Conservation (phyloP, 345 rosid genomes). For the Linum usitatissimum region DNA sequence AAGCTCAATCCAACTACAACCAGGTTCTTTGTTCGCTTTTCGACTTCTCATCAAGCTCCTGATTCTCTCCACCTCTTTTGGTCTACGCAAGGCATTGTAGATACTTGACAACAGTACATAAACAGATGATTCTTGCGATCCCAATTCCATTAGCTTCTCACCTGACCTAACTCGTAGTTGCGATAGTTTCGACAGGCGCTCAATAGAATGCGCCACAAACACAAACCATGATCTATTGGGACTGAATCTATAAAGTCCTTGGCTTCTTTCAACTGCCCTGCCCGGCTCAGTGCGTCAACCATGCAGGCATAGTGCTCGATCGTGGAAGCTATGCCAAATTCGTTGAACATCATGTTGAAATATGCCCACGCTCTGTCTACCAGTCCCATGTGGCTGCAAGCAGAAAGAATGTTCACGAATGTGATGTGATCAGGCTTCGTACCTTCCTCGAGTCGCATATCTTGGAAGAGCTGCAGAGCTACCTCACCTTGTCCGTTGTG, state of each 20-base stretch:
- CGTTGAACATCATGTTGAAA: slow-evolving; percentile 19
- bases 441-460: slow-evolving; percentile 15
- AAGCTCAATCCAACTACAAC: slow-evolving; percentile 65
- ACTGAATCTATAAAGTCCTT: slow-evolving; percentile 64
- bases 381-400: slow-evolving; percentile 27
- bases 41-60: slow-evolving; percentile 40
- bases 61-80: slow-evolving; percentile 45
- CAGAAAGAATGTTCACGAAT: slow-evolving; percentile 23
- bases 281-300: slow-evolving; percentile 23
- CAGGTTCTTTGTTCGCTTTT: slow-evolving; percentile 59
- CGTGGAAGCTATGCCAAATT: slow-evolving; percentile 15
- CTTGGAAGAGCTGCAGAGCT: slow-evolving; percentile 24
- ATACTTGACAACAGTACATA: slow-evolving; percentile 46
- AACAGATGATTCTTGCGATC: slow-evolving; percentile 61
- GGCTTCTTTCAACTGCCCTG: slow-evolving; percentile 29
- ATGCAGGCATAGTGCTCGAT: slow-evolving; percentile 24
- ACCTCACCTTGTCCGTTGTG: slow-evolving; percentile 18
- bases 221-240: slow-evolving; percentile 44
- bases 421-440: slow-evolving; percentile 22
- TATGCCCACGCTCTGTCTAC: slow-evolving; percentile 16
- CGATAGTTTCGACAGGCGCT: slow-evolving; percentile 58
- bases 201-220: slow-evolving; percentile 56
- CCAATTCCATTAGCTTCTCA: slow-evolving; percentile 59
- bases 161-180: slow-evolving; percentile 61
- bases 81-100: slow-evolving; percentile 43